Evolutionary conservation across 1,284 basidiomycete genomes (phyloP).

Genomic region (Amylostereum areolatum): DNA sequence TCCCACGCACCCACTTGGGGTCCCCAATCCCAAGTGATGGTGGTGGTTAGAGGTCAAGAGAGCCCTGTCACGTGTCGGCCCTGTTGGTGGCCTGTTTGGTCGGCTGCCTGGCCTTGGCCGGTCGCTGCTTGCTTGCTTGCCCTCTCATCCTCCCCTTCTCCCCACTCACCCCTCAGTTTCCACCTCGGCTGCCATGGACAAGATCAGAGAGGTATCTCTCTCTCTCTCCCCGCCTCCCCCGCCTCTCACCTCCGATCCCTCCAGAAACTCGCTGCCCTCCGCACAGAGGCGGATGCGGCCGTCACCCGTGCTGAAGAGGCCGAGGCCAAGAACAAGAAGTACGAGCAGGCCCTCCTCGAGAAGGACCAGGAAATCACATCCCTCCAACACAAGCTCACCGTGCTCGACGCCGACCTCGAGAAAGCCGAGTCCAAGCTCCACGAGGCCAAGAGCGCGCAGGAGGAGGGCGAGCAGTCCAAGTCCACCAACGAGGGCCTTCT

Average conservation of each 20-base stretch:
- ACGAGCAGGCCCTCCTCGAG: slow-evolving; percentile 74
- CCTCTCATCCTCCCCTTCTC: slow-evolving; percentile 13
- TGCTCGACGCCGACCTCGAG: slow-evolving; percentile 74
- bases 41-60: too few species aligned
- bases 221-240: neutral
- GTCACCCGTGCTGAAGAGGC: slow-evolving; percentile 75
- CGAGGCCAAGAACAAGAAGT: slow-evolving; percentile 82
- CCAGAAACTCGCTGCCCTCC: slow-evolving; percentile 70
- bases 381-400: slow-evolving; percentile 69
- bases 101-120: too few species aligned
- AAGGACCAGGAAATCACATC: slow-evolving; percentile 90
- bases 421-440: slow-evolving; percentile 70
- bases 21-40: too few species aligned
- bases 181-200: slow-evolving; percentile 49
- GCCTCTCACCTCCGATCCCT: slow-evolving; percentile 1
- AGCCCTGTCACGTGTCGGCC: too few species aligned
- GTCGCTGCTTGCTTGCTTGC: too few species aligned
- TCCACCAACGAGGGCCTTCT: slow-evolving; percentile 71
- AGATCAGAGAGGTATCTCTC: slow-evolving; percentile 62
- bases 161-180: slow-evolving; percentile 1
- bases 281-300: slow-evolving; percentile 83
- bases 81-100: too few species aligned
- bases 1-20: too few species aligned
- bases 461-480: slow-evolving; percentile 73
- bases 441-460: slow-evolving; percentile 65